Evolutionary conservation across 2,329 filamentous ascomycete genomes (phyloP).

Genomic region (Byssochlamys sp.): DNA sequence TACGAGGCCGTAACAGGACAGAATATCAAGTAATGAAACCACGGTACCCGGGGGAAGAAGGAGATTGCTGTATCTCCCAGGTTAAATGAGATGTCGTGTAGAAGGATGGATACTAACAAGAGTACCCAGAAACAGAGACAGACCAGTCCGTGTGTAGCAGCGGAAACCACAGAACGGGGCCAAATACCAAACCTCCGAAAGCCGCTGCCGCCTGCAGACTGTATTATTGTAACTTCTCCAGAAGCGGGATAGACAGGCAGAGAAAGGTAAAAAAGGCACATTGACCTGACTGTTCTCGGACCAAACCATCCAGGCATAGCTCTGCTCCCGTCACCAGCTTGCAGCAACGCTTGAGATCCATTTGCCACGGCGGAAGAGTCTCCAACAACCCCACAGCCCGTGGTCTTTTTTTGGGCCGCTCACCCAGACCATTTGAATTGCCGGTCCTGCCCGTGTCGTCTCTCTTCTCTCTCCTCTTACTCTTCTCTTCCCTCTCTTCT

Average conservation of each 20-base stretch:
- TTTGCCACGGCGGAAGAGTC: not conserved
- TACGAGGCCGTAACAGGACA: too few species aligned
- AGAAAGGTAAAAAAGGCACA: constrained; percentile 1
- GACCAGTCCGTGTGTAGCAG: not conserved
- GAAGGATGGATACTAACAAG: too few species aligned
- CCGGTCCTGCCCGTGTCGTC: constrained; percentile 12
- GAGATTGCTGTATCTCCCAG: not conserved
- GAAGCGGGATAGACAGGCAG: constrained; percentile 9
- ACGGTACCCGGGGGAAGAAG: too few species aligned
- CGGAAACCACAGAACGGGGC: not conserved
- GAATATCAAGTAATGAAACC: too few species aligned
- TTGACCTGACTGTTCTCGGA: not conserved
- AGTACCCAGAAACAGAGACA: not conserved
- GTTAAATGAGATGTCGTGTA: not conserved
- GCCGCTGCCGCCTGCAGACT: constrained; percentile 1
- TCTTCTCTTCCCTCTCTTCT: constrained; percentile 9
- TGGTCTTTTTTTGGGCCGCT: constrained; percentile 9
- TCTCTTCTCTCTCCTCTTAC: constrained; percentile 8
- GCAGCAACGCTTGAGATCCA: not conserved
- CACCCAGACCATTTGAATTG: constrained; percentile 12
- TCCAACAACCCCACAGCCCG: constrained; percentile 1
- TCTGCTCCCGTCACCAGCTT: not conserved
- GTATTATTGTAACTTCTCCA: constrained; percentile 3
- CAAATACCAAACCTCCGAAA: not conserved
- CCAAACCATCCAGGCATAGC: constrained; percentile 4